Evolutionary conservation across 1,284 basidiomycete genomes (phyloP).

Genomic region (Neonothopanus nambi): DNA sequence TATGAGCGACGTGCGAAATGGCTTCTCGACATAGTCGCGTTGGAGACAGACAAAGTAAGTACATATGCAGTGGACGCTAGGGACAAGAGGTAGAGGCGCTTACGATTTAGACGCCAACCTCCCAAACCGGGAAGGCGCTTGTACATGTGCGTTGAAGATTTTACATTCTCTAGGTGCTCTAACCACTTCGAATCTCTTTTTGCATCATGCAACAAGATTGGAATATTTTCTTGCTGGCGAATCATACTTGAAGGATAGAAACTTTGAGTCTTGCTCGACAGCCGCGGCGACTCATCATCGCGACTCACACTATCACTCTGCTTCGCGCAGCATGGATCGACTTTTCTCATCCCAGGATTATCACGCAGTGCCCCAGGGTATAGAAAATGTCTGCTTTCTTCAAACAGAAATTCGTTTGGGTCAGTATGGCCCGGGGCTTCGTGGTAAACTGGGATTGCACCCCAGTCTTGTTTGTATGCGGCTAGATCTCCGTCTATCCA

Average conservation of each 20-base stretch:
- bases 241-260: too few relatives aligned
- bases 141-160: constrained; percentile 42
- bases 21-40: too few relatives aligned
- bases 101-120: constrained; percentile 13
- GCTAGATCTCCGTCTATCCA: constrained; percentile 48
- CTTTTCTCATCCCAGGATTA: constrained; percentile 53
- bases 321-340: constrained; percentile 57
- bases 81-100: too few relatives aligned
- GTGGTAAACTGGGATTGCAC: constrained; percentile 49
- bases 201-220: constrained; percentile 54
- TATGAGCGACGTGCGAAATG: too few relatives aligned
- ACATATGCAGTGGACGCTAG: too few relatives aligned
- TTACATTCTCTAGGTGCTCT: constrained; percentile 62
- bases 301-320: constrained; percentile 28
- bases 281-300: constrained; percentile 66
- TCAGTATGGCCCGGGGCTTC: constrained; percentile 71
- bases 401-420: constrained; percentile 67
- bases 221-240: too few relatives aligned
- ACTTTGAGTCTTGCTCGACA: too few relatives aligned
- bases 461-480: constrained; percentile 44
- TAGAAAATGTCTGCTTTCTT: constrained; percentile 40
- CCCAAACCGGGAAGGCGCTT: constrained; percentile 9
- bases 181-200: constrained; percentile 65
- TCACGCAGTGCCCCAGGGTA: constrained; percentile 64
- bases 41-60: too few relatives aligned